phyloP scores from a whole-genome alignment of 148 eudicot genomes.

The Rhododendron ovatum region DNA sequence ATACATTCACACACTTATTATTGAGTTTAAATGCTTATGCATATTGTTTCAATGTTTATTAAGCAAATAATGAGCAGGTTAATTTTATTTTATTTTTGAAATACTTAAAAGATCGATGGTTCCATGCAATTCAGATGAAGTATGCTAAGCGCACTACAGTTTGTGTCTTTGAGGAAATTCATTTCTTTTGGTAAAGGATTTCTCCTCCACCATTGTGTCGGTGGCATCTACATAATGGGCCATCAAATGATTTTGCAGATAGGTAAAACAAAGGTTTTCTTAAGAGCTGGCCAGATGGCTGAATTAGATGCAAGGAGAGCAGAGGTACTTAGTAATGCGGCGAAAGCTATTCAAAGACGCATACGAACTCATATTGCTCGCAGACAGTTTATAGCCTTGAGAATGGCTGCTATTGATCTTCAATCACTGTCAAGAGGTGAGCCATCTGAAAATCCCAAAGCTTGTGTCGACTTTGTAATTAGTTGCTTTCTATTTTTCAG shows the following conservation, averaged over 20 bases:
- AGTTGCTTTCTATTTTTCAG: constrained; percentile 4
- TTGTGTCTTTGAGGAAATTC: background rate
- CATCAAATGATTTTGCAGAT: constrained; percentile 42
- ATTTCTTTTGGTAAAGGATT: background rate
- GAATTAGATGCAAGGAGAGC: constrained; percentile 91
- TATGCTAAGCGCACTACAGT: constrained; percentile 2
- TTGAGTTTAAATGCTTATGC: background rate
- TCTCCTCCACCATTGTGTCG: background rate
- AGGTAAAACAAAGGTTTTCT: constrained; percentile 90
- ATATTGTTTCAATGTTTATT: background rate
- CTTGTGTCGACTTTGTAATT: background rate
- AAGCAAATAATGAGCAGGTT: background rate
- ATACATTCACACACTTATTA: too few relatives aligned
- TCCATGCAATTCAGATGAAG: constrained; percentile 16
- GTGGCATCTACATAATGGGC: background rate
- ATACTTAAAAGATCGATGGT: background rate
- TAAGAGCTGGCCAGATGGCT: constrained; percentile 99
- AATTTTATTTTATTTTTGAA: background rate
- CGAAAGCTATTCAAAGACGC: constrained; percentile 75
- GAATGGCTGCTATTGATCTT: constrained; percentile 47
- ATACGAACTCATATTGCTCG: constrained; percentile 76
- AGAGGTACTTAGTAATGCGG: constrained; percentile 80
- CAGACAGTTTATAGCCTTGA: constrained; percentile 55
- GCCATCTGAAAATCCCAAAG: constrained; percentile 13
- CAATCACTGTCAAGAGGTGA: constrained; percentile 76